phyloP scores from a whole-genome alignment of 495 filamentous ascomycete genomes.

The Diplogelasinospora grovesii region DNA sequence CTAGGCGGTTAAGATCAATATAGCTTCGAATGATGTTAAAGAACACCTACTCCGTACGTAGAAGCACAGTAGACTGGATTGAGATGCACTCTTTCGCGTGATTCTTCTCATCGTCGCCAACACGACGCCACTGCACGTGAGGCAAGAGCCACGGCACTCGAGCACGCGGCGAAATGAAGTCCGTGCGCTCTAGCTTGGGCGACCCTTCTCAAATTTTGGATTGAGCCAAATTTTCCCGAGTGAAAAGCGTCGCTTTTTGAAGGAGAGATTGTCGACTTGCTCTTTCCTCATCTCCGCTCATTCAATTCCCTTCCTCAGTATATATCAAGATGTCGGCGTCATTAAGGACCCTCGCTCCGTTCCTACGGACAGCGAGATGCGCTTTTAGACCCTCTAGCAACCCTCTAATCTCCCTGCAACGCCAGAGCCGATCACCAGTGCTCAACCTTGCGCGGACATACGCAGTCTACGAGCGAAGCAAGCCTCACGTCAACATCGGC shows the following conservation, averaged over 20 bases:
- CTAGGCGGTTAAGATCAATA: too few relatives aligned
- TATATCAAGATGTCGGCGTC: constrained; percentile 56
- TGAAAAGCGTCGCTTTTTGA: not conserved
- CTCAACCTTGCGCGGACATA: constrained; percentile 64
- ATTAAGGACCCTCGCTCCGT: constrained; percentile 58
- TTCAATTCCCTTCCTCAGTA: constrained; percentile 21
- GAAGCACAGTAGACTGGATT: too few relatives aligned
- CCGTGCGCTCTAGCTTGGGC: constrained; percentile 2
- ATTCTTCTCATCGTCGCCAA: too few relatives aligned
- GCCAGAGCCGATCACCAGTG: constrained; percentile 59
- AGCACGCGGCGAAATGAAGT: not conserved
- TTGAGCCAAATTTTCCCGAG: constrained; percentile 3
- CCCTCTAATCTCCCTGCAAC: constrained; percentile 53
- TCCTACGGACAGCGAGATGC: constrained; percentile 61
- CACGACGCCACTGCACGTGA: too few relatives aligned
- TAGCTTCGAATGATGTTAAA: too few relatives aligned
- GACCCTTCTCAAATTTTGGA: constrained; percentile 5
- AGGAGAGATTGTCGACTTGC: constrained; percentile 1
- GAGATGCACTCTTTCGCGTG: too few relatives aligned
- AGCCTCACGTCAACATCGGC: constrained; percentile 98
- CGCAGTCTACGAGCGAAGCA: constrained; percentile 81
- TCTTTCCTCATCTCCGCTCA: constrained; percentile 18
- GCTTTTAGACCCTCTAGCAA: constrained; percentile 58
- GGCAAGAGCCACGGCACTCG: too few relatives aligned
- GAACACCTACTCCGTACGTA: too few relatives aligned